Evolutionary conservation across 225 moss, liverwort and hornwort genomes (phyloP), one percentile per base, ranked within the genome.

Genomic region (Pseudoscleropodium purum): DNA sequence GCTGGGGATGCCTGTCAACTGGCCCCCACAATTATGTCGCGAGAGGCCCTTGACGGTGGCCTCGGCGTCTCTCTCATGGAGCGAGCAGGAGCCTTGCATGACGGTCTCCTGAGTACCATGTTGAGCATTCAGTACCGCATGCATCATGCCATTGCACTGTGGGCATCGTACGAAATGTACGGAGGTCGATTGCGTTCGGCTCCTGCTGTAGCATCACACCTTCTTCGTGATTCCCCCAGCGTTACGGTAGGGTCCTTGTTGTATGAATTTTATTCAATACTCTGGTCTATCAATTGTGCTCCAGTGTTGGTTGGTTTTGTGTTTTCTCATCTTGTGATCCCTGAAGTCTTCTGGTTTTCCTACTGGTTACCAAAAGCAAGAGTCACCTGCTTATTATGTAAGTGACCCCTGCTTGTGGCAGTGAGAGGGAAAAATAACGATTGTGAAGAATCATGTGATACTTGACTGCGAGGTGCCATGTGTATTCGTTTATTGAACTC

Each of bases 1-100:
- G 92, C 98, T 37, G 98, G 98, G 17, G 98, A 99, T 91, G 95
- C 92, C 39, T 91, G 95, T 88, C 98, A 99, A 87, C 85, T 99
- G 47, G 98, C 98, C 11, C 96, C 98, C 29, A 97, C 97, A 41
- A 94, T 97, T 80, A 95, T 99, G 88, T 99, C 98, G 15, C 95
- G 98, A 59, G 91, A 92, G 89, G 98, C 98, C 13, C 92, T 95
- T 82, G 97, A 96, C 89, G 96, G 96, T 74, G 97, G 98, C 30
- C 89, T 99, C 34, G 98, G 98, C 80, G 52, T 96, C 68, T 99
- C 98, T 75, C 96, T 99, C 39, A 99, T 97, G 97, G 98, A 99
- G 93, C 92, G 98, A 86, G 98, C 97, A 67, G 93, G 95, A 87
- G 90, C 75, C 39, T 89, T 97, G 87, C 98, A 97, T 85, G 92